Conservation (phyloP, 2,329 filamentous ascomycete genomes). For the Coniochaeta ligniaria region DNA sequence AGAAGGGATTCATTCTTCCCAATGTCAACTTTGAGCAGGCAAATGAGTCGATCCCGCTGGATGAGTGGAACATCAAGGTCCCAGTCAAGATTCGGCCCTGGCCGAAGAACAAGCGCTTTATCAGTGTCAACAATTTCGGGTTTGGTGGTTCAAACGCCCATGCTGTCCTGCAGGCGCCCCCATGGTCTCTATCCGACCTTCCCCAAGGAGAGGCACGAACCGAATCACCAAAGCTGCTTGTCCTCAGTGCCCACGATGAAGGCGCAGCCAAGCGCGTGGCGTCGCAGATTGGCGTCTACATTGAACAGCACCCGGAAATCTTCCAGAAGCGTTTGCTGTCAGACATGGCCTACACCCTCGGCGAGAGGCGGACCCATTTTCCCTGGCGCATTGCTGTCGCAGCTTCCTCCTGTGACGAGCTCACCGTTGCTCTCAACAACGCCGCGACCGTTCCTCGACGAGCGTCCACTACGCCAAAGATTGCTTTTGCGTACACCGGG, state of each 20-base stretch:
- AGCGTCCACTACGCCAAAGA: constrained; percentile 4
- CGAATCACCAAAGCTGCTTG: constrained; percentile 4
- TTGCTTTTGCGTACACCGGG: constrained; percentile 23
- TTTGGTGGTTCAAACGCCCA: constrained; percentile 39
- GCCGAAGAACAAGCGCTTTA: constrained; percentile 10
- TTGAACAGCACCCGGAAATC: constrained; percentile 9
- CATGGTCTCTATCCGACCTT: neutral
- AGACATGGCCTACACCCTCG: constrained; percentile 19
- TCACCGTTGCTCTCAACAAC: constrained; percentile 1
- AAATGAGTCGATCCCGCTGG: constrained; percentile 14
- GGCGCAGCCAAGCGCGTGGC: constrained; percentile 3
- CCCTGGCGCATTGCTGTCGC: constrained; percentile 8
- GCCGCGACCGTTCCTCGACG: neutral
- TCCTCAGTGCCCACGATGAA: constrained; percentile 9
- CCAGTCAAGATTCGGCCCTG: constrained; percentile 2
- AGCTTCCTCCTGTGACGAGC: constrained; percentile 1
- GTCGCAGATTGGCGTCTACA: constrained; percentile 6
- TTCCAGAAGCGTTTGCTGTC: constrained; percentile 10
- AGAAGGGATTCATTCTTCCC: constrained; percentile 22
- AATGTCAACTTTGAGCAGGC: constrained; percentile 20
- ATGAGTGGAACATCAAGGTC: constrained; percentile 22
- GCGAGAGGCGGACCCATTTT: constrained; percentile 14
- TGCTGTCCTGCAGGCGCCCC: constrained; percentile 24
- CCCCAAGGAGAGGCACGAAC: constrained; percentile 2
- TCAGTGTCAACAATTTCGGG: constrained; percentile 33